Conservation (phyloP, 176 grass and related monocot species). For the Zoysia japonica region DNA sequence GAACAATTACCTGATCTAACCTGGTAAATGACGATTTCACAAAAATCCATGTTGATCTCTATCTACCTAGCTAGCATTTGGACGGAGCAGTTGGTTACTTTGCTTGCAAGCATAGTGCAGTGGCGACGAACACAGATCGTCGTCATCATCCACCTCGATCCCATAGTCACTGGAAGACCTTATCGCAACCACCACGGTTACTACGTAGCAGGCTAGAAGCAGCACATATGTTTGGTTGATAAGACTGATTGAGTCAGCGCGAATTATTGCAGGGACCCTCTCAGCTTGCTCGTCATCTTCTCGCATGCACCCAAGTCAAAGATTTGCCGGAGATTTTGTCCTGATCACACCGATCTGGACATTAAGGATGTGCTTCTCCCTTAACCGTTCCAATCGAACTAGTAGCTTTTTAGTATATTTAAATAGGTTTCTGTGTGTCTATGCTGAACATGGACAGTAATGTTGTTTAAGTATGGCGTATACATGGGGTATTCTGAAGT, state of each 20-base stretch:
- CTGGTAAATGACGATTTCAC: no score
- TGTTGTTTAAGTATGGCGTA: no score
- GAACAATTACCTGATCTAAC: no score
- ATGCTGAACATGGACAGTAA: neutral
- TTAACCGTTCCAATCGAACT: neutral
- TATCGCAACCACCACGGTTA: neutral
- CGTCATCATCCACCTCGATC: neutral
- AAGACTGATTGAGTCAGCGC: neutral
- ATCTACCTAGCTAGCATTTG: neutral
- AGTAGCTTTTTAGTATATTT: neutral
- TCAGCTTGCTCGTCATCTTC: neutral
- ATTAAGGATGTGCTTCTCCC: neutral
- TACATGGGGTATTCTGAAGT: no score
- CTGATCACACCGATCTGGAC: constrained; percentile 18
- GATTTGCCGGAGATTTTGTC: constrained; percentile 16
- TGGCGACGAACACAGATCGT: no score
- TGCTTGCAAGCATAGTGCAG: constrained; percentile 15
- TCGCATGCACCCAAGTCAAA: neutral
- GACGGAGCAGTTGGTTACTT: constrained; percentile 12
- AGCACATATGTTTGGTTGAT: neutral
- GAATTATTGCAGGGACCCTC: neutral
- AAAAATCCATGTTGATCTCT: neutral
- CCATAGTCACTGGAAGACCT: neutral
- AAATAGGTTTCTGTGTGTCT: neutral
- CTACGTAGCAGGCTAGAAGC: no score